Conservation (phyloP, 2,329 filamentous ascomycete species). For the Cephalotrichum gorgonifer region DNA sequence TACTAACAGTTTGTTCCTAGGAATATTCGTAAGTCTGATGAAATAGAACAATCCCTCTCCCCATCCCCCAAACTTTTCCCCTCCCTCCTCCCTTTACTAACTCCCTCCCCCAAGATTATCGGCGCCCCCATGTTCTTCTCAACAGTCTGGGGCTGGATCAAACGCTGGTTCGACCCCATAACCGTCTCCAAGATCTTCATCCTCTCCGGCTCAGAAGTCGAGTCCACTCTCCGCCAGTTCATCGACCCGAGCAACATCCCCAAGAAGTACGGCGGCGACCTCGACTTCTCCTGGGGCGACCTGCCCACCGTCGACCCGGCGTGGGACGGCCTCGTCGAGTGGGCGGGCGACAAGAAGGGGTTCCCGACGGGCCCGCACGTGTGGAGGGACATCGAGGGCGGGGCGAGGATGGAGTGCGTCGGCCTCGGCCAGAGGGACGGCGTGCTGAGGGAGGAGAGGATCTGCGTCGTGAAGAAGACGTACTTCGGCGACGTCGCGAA, state of each 20-base stretch:
- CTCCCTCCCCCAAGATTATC: slow-evolving; percentile 53
- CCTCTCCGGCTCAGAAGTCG: slow-evolving; percentile 61
- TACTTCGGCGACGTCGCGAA: slow-evolving; percentile 12
- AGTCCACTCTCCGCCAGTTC: slow-evolving; percentile 66
- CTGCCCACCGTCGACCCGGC: slow-evolving; percentile 61
- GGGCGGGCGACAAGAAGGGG: slow-evolving; percentile 38
- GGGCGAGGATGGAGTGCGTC: slow-evolving; percentile 37
- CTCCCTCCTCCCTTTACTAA: neutral
- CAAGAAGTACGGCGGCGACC: slow-evolving; percentile 76
- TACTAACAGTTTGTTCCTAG: slow-evolving; percentile 27
- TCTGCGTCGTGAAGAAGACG: slow-evolving; percentile 40
- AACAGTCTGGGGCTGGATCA: slow-evolving; percentile 90
- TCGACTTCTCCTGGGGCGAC: slow-evolving; percentile 74
- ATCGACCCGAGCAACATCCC: slow-evolving; percentile 78
- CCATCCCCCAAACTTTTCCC: neutral
- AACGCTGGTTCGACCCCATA: slow-evolving; percentile 89
- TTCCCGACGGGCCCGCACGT: slow-evolving; percentile 48
- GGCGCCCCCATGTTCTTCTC: slow-evolving; percentile 86
- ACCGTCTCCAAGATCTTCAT: slow-evolving; percentile 97
- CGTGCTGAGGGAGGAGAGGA: slow-evolving; percentile 30
- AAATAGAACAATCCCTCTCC: neutral
- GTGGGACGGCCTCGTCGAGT: slow-evolving; percentile 37
- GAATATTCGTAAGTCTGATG: neutral
- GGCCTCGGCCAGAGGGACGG: slow-evolving; percentile 38
- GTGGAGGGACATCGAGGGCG: slow-evolving; percentile 41